Evolutionary conservation across 108 stramenopile species (phyloP).

Genomic region (Nitzschia palea): DNA sequence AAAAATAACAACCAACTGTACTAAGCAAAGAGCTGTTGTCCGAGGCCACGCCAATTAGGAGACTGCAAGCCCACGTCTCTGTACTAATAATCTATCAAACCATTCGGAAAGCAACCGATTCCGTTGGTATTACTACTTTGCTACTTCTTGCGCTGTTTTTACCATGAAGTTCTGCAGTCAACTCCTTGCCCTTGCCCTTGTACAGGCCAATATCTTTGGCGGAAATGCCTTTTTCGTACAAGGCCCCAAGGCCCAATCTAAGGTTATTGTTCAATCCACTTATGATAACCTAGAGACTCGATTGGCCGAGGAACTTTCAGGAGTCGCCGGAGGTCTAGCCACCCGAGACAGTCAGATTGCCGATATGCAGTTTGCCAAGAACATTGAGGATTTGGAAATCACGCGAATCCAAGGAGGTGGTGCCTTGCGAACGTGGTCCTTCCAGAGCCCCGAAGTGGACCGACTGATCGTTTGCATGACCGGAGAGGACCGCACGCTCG

Average conservation of each 20-base stretch:
- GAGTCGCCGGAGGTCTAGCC: background rate
- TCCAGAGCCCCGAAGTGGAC: slow-evolving; percentile 43
- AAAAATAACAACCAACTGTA: too few species aligned
- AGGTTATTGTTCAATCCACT: background rate
- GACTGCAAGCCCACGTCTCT: too few species aligned
- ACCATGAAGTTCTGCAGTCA: slow-evolving; percentile 13
- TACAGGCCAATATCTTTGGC: background rate
- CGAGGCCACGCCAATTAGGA: too few species aligned
- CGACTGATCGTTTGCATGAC: slow-evolving; percentile 38
- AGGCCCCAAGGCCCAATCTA: background rate
- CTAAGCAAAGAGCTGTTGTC: too few species aligned
- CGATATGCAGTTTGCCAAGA: slow-evolving; percentile 5
- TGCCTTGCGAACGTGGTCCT: slow-evolving; percentile 57
- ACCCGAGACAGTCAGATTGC: slow-evolving; percentile 7
- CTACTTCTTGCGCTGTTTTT: background rate
- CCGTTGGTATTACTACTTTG: background rate
- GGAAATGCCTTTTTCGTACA: slow-evolving; percentile 5
- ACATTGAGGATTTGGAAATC: slow-evolving; percentile 43
- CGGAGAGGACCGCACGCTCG: slow-evolving; percentile 63
- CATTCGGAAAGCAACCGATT: background rate
- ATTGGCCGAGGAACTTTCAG: slow-evolving; percentile 4
- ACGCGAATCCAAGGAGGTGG: slow-evolving; percentile 62
- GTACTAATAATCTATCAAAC: background rate
- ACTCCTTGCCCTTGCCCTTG: slow-evolving; percentile 4
- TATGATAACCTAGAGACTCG: slow-evolving; percentile 3